These are phyloP conservation scores for Hymenoscyphus fructigenus DNA, from an alignment of 2,329 filamentous ascomycete species.

Conservation along the genomic window DNA sequence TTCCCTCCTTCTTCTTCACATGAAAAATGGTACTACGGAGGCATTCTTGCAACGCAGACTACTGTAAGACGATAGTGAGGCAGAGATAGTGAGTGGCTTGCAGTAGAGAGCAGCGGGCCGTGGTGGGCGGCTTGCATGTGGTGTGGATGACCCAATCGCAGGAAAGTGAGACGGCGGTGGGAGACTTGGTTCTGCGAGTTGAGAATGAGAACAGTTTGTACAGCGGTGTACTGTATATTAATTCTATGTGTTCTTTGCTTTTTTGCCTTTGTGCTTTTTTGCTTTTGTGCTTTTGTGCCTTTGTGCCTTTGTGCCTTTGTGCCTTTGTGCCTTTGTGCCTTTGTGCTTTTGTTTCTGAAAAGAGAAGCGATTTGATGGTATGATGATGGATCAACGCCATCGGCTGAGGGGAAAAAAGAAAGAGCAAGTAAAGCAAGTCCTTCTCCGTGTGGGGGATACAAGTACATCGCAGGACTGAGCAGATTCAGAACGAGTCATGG, in stretches of 20 bases:
- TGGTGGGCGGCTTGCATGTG: too few species aligned
- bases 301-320: not conserved
- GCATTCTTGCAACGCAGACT: not conserved
- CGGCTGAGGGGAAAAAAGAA: not conserved
- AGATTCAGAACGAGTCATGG: not conserved
- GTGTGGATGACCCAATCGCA: not conserved
- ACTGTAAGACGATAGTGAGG: too few species aligned
- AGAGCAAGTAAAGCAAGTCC: not conserved
- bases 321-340: not conserved
- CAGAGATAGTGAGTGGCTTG: too few species aligned
- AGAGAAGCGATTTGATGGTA: not conserved
- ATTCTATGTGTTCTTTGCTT: not conserved
- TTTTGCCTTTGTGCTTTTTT: not conserved
- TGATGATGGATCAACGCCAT: not conserved
- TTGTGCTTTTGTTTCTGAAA: not conserved
- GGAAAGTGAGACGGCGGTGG: not conserved
- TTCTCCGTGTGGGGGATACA: not conserved
- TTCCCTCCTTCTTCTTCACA: not conserved
- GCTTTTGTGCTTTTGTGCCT: not conserved
- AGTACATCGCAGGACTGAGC: too few species aligned
- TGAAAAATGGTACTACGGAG: not conserved
- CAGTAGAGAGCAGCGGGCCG: too few species aligned
- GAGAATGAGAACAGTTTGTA: not conserved
- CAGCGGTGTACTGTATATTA: not conserved
- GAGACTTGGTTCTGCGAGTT: not conserved